Conservation (phyloP, 2,329 filamentous ascomycete genomes). For the Aspergillus intermedius region DNA sequence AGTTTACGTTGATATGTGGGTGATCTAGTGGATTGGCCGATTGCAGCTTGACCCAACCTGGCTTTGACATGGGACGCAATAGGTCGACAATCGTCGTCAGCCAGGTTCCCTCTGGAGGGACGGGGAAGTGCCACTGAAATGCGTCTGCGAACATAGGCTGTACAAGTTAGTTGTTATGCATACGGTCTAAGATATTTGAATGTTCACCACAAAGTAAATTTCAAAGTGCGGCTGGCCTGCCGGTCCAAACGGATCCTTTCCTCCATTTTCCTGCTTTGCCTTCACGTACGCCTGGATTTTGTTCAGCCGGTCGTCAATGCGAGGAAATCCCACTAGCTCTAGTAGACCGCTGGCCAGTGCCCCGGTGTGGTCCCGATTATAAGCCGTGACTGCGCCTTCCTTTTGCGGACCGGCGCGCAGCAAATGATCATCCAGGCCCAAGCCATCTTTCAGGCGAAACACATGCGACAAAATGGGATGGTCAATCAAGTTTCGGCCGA, state of each 20-base stretch:
- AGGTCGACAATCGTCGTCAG: slow-evolving; percentile 51
- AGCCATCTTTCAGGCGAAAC: slow-evolving; percentile 37
- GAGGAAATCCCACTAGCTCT: slow-evolving; percentile 12
- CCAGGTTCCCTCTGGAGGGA: slow-evolving; percentile 41
- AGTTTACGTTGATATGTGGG: slow-evolving; percentile 38
- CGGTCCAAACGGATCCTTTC: slow-evolving; percentile 48
- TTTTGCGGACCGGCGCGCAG: slow-evolving; percentile 30
- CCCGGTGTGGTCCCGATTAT: slow-evolving; percentile 35
- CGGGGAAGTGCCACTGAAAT: slow-evolving; percentile 44
- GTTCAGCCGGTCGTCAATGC: slow-evolving; percentile 30
- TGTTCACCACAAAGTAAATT: slow-evolving; percentile 50
- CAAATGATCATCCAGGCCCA: slow-evolving; percentile 31
- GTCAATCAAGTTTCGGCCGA: slow-evolving; percentile 24
- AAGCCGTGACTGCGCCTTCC: slow-evolving; percentile 27
- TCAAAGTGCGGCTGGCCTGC: slow-evolving; percentile 55
- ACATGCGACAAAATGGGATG: slow-evolving; percentile 36
- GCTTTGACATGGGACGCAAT: slow-evolving; percentile 39
- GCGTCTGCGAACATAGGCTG: slow-evolving; percentile 48
- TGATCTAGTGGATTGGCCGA: slow-evolving; percentile 30
- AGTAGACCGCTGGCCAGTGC: slow-evolving; percentile 16
- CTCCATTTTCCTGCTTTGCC: slow-evolving; percentile 33
- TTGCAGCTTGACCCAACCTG: slow-evolving; percentile 38
- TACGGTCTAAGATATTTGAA: slow-evolving; percentile 35
- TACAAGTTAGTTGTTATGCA: not conserved
- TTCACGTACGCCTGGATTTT: slow-evolving; percentile 42